These are phyloP conservation scores for Trichoderma hamatum DNA, from an alignment of 2,329 filamentous ascomycete species.

Conservation along the genomic window DNA sequence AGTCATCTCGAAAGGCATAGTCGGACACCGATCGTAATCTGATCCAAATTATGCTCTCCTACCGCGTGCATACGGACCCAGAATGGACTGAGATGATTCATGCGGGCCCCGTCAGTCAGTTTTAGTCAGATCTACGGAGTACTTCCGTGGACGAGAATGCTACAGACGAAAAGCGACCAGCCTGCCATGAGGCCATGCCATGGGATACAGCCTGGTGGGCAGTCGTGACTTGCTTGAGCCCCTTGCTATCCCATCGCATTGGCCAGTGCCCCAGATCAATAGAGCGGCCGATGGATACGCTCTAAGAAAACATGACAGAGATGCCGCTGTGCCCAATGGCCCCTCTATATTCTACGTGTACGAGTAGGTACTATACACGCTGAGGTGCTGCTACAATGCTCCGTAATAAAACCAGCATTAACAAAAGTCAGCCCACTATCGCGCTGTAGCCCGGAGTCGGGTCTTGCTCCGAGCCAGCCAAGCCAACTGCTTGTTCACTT, in stretches of 20 bases:
- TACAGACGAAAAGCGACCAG: constrained; percentile 2
- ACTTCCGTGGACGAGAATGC: constrained; percentile 14
- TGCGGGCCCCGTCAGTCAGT: constrained; percentile 15
- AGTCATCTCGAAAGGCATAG: background rate
- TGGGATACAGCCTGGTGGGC: background rate
- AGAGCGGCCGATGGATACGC: background rate
- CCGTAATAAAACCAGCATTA: background rate
- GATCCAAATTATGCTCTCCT: constrained; percentile 22
- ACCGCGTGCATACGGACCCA: constrained; percentile 11
- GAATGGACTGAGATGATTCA: constrained; percentile 7
- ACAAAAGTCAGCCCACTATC: constrained; percentile 5
- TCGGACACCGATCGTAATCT: constrained; percentile 18
- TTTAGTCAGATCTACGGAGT: constrained; percentile 17
- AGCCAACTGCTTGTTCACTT: background rate
- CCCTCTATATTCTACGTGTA: background rate
- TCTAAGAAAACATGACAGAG: background rate
- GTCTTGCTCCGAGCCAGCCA: constrained; percentile 1
- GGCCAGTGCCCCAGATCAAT: constrained; percentile 18
- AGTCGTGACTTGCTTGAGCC: constrained; percentile 19
- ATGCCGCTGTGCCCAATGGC: constrained; percentile 3
- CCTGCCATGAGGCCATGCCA: constrained; percentile 23
- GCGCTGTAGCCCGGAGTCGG: constrained; percentile 2
- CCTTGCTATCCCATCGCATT: background rate
- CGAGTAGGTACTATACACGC: background rate
- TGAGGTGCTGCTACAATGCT: background rate